A percentile compares a stretch with the other conserved stretches of the same genome.
Conservation (phyloP, 192 early-diverging fungal species). For the Thoreauomyces humboldtii region DNA sequence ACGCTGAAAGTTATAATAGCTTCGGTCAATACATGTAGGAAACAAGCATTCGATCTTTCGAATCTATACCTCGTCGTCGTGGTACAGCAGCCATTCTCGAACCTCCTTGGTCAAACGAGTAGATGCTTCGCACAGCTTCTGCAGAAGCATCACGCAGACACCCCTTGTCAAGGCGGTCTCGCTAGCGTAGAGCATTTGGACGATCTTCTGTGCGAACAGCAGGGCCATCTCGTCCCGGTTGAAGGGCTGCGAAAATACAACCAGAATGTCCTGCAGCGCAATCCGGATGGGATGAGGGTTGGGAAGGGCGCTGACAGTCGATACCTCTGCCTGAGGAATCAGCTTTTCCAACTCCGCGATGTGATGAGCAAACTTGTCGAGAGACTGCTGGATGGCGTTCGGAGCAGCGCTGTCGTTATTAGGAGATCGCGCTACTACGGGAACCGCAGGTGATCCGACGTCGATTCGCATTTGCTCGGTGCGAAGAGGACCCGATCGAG, state of each 20-base stretch:
- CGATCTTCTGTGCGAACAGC: constrained; percentile 85
- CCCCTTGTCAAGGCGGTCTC: constrained; percentile 75
- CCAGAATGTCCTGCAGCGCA: constrained; percentile 72
- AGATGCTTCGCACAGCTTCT: constrained; percentile 82
- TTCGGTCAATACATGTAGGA: too few species aligned
- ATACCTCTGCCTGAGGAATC: constrained; percentile 48
- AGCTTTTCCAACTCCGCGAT: constrained; percentile 79
- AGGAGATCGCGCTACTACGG: constrained; percentile 25
- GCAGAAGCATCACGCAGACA: constrained; percentile 78
- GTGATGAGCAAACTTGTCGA: constrained; percentile 17
- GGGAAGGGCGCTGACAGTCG: constrained; percentile 66
- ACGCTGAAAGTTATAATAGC: too few species aligned
- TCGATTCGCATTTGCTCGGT: constrained; percentile 2
- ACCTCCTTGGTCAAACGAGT: constrained; percentile 79
- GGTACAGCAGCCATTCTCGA: constrained; percentile 86
- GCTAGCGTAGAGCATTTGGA: constrained; percentile 78
- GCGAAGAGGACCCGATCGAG: too few species aligned
- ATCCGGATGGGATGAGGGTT: constrained; percentile 74
- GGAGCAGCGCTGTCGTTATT: background rate
- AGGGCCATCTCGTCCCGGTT: constrained; percentile 77
- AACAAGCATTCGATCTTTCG: too few species aligned
- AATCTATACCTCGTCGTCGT: constrained; percentile 84
- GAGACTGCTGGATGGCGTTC: background rate
- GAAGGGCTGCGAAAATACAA: constrained; percentile 60
- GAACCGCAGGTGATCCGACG: background rate